Conservation (phyloP, 139 green algal species). For the Deuterostichococcus epilithicus region DNA sequence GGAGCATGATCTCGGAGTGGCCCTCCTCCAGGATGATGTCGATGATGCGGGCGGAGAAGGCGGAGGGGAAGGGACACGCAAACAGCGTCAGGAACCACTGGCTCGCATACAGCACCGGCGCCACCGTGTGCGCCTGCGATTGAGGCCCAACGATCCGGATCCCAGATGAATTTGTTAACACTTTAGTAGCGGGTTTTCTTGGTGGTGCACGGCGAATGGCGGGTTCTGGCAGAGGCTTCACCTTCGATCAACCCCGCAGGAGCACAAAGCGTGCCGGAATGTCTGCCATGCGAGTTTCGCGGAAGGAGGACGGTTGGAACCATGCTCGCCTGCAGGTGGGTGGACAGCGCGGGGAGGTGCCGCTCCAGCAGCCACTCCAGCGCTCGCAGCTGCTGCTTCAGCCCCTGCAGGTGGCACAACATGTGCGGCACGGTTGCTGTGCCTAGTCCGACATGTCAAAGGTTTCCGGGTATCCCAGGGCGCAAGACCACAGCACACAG, state of each 20-base stretch:
- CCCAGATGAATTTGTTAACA: no score
- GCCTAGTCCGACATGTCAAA: no score
- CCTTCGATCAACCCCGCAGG: no score
- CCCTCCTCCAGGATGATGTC: constrained; percentile 80
- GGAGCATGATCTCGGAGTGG: constrained; percentile 51
- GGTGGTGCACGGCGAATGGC: no score
- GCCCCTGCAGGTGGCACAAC: constrained; percentile 37
- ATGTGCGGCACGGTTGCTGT: background rate
- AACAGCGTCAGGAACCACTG: constrained; percentile 95
- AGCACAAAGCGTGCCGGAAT: no score
- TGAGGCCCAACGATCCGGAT: no score
- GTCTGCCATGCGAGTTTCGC: no score
- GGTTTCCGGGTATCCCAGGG: no score
- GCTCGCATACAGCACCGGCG: constrained; percentile 76
- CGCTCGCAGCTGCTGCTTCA: constrained; percentile 59
- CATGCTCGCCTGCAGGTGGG: constrained; percentile 38
- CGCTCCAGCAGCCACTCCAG: constrained; percentile 48
- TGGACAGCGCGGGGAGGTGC: constrained; percentile 38
- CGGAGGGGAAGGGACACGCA: constrained; percentile 77
- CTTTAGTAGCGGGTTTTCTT: no score
- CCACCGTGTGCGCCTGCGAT: constrained; percentile 57
- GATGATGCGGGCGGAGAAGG: constrained; percentile 75
- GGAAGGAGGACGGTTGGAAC: no score
- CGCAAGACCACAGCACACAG: no score
- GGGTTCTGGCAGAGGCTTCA: no score